Base-by-base conservation (phyloP, 108 stramenopile species). In the Bacterosira constricta region DNA sequence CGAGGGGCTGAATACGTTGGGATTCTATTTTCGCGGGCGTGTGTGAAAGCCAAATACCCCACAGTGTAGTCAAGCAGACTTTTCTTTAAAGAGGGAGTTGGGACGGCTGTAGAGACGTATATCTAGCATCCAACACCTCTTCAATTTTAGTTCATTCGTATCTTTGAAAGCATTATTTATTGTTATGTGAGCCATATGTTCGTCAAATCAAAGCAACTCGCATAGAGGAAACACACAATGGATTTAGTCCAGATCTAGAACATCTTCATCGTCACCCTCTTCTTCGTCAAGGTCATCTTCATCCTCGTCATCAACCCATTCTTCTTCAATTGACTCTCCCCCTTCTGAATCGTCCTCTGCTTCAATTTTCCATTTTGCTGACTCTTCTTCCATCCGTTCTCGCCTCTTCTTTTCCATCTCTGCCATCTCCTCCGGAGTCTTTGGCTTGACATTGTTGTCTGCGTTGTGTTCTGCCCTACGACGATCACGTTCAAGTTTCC, bases 341-440 rank as follows among this genome's bases (percentile, higher is more conserved):
- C 66, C 86, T 23, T 79, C 86, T 0, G 70, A 71, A 0, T 63
- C 72, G 70, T 91, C 92, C 34, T 89, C 90, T 7, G 77, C 74
- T 29, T 61, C 89, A 78, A 94, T 85, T 55, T 94, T 94, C 93
- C 93, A 94, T 65, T 90, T 90, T 4, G 70, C 71, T 4, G 90
- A 84, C 62, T 91, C 90, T 49, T 91, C 90, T 58, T 94, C 87
- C 93, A 91, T 94, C 29, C 90, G 67, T 38, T 81, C 51, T 59
- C 92, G 84, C 29, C 92, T 85, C 69, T 55, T 69, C 37, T 84
- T 86, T 71, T 94, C 92, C 75, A 91, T 89, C 75, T 94, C 92
- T 20, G 85, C 86, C 31, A 90, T 85, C 68, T 94, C 92, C 63
- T 94, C 92, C 18, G 92, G 92, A 30, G 92, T 91, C 75, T 91